Percentiles rank a stretch among this genome's conserved stretches.
Evolutionary conservation across 306 rosid genomes (phyloP).

Genomic region (Hylodesmum podocarpum): DNA sequence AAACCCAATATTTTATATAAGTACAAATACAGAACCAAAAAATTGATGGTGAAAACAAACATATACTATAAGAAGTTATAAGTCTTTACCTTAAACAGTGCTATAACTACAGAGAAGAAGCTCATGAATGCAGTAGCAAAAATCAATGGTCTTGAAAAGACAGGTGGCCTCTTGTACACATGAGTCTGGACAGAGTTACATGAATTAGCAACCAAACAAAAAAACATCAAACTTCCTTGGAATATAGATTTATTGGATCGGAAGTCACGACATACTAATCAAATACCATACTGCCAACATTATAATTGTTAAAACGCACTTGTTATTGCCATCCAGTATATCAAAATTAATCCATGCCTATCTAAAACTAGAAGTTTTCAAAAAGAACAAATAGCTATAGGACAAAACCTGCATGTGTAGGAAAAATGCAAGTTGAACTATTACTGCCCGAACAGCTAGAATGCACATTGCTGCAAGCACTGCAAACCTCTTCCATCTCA

Average conservation of each 20-base stretch:
- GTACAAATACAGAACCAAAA: slow-evolving; percentile 18
- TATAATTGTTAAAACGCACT: background rate
- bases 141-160: slow-evolving; percentile 74
- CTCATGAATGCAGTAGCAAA: slow-evolving; percentile 97
- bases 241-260: slow-evolving; percentile 3
- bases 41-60: slow-evolving; percentile 8
- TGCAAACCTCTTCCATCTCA: slow-evolving; percentile 98
- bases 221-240: slow-evolving; percentile 22
- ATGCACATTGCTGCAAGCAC: slow-evolving; percentile 94
- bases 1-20: slow-evolving; percentile 22
- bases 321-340: background rate
- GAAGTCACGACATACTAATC: background rate
- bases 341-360: slow-evolving; percentile 14
- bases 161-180: slow-evolving; percentile 77
- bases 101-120: slow-evolving; percentile 97
- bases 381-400: slow-evolving; percentile 8
- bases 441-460: slow-evolving; percentile 89
- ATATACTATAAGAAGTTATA: background rate
- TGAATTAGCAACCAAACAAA: slow-evolving; percentile 31
- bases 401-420: slow-evolving; percentile 86
- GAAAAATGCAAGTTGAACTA: slow-evolving; percentile 97
- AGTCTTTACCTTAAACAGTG: slow-evolving; percentile 82
- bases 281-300: slow-evolving; percentile 2
- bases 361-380: background rate
- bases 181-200: slow-evolving; percentile 57